Evolutionary conservation across 108 stramenopile genomes (phyloP).

Genomic region (Skeletonema grethae): DNA sequence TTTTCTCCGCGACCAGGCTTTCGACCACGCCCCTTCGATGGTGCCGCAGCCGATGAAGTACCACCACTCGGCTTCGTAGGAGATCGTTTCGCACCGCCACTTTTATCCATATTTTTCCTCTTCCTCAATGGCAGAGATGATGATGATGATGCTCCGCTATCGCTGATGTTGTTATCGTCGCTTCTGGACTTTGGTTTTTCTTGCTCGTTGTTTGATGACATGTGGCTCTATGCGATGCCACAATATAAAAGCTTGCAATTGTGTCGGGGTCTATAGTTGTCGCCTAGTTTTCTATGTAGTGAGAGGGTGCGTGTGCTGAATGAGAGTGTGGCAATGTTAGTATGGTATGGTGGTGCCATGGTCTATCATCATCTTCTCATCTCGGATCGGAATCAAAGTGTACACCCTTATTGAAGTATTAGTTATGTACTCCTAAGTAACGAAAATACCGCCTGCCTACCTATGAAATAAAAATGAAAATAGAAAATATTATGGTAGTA

Average conservation of each 20-base stretch:
- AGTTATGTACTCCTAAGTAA: too few species aligned
- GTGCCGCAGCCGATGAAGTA: background rate
- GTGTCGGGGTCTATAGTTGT: background rate
- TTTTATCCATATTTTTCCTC: background rate
- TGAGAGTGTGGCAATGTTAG: too few species aligned
- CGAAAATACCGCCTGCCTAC: too few species aligned
- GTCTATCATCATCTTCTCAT: too few species aligned
- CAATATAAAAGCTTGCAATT: background rate
- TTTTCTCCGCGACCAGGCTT: background rate
- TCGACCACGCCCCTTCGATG: background rate
- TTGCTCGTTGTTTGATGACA: background rate
- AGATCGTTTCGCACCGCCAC: background rate
- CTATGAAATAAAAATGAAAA: too few species aligned
- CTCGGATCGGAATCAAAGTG: too few species aligned
- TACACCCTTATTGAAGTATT: too few species aligned
- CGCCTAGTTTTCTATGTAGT: too few species aligned
- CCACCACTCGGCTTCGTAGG: background rate
- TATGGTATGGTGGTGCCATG: too few species aligned
- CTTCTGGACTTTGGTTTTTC: conserved; percentile 1
- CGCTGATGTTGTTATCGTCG: background rate
- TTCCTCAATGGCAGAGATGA: background rate
- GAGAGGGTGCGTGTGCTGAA: too few species aligned
- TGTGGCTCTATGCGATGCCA: conserved; percentile 5
- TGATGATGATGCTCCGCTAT: background rate
- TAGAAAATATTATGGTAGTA: too few species aligned